Evolutionary conservation across 345 rosid genomes (phyloP), one percentile per base, ranked within the genome.

Genomic region (Rhodamnia rubescens): DNA sequence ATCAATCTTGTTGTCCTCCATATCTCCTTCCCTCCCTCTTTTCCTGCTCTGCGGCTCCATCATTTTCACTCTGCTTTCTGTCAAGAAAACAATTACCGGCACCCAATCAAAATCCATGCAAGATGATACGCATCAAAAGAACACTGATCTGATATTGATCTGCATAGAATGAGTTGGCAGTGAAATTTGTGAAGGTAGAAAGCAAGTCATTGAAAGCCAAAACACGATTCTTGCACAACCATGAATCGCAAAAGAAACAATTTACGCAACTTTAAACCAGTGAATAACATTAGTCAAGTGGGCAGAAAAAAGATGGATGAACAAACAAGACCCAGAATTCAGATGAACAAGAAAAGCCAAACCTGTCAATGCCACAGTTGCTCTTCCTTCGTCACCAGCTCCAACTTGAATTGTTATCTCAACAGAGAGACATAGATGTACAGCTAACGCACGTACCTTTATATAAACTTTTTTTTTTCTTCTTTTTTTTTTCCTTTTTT

Each of bases 11-110:
- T 11, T 36, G 26, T 42, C 84, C 53, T 53, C 84, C 74, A 88
- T 87, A 49, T 88, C 85, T 69, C 4, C 85, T 42, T 64, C 87
- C 53, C 90, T 82, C 36, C 87, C 85, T 88, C 93, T 86, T 59
- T 89, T 92, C 87, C 86, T 92, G 85, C 44, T 85, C 75, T 83
- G 87, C 20, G 29, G 26, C 74, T 87, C 92, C 92, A 90, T 90
- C 74, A 44, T 44, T 29, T 64, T 32, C 26, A 69, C 78, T 69
- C 44, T 32, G 78, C 78, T 69, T 69, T 69, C 80, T 69, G 80
- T 36, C 80, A 69, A 69, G 80, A 40, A 69, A 16, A 69, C 40
- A 36, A 69, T 69, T 18, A 69, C 24, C 2, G 9, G 26, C 80
- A 18, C 47, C 36, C 22, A 36, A 69, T 36, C 24, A 36, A 69